Conservation (phyloP, 2,329 filamentous ascomycete species). For the Aspergillus piperis region DNA sequence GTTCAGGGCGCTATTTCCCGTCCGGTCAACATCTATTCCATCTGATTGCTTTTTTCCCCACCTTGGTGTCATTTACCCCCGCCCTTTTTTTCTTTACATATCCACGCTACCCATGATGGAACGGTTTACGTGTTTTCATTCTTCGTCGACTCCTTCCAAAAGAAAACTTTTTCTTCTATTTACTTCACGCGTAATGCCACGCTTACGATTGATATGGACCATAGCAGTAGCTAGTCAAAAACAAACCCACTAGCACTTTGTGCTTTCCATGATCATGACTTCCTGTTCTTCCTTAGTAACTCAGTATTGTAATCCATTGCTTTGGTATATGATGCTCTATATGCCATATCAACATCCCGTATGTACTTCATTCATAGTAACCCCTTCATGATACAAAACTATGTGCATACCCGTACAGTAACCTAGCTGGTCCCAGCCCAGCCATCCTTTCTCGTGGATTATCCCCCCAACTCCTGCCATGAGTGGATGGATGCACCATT, state of each 20-base stretch:
- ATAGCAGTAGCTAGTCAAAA: slow-evolving; percentile 19
- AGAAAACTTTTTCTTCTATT: slow-evolving; percentile 9
- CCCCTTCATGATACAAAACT: no score
- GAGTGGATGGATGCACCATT: background rate
- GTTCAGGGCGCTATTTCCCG: background rate
- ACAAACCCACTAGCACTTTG: slow-evolving; percentile 12
- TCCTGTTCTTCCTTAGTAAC: no score
- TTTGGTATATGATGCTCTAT: no score
- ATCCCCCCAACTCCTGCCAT: background rate
- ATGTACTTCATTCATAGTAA: no score
- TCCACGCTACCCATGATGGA: slow-evolving; percentile 21
- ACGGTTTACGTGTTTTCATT: slow-evolving; percentile 23
- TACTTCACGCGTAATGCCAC: slow-evolving; percentile 15
- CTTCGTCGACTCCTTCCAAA: slow-evolving; percentile 12
- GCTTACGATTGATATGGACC: slow-evolving; percentile 24
- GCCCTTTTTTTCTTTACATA: background rate
- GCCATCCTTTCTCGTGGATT: background rate
- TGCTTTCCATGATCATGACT: background rate
- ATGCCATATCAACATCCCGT: no score
- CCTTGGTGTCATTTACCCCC: slow-evolving; percentile 1
- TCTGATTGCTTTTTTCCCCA: background rate
- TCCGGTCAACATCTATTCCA: background rate
- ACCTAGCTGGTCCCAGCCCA: background rate
- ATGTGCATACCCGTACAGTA: background rate
- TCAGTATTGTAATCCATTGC: no score